Conservation (phyloP, 2,329 filamentous ascomycete species). For the Simplicillium aogashimaense region DNA sequence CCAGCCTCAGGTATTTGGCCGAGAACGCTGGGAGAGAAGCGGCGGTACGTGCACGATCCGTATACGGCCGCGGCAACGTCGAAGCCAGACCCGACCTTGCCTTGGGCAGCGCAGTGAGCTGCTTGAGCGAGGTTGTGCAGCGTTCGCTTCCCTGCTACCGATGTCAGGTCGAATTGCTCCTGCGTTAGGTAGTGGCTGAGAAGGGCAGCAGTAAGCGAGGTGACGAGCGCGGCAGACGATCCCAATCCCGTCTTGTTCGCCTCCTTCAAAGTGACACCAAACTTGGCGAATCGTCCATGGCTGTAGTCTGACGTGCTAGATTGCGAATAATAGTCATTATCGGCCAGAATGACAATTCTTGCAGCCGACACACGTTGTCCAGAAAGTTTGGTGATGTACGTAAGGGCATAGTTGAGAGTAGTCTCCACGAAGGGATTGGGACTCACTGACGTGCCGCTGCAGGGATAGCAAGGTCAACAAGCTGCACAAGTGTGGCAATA, state of each 20-base stretch:
- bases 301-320: slow-evolving; percentile 19
- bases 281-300: slow-evolving; percentile 59
- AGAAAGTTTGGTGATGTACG: slow-evolving; percentile 54
- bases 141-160: slow-evolving; percentile 42
- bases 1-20: slow-evolving; percentile 57
- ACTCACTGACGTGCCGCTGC: slow-evolving; percentile 34
- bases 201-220: slow-evolving; percentile 69
- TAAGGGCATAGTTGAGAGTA: slow-evolving; percentile 76
- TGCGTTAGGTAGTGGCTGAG: slow-evolving; percentile 63
- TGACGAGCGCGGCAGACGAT: slow-evolving; percentile 89
- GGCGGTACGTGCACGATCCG: slow-evolving; percentile 79
- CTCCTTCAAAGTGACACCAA: slow-evolving; percentile 61
- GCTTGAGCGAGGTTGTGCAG: slow-evolving; percentile 93
- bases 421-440: slow-evolving; percentile 87
- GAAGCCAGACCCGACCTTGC: slow-evolving; percentile 92
- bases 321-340: slow-evolving; percentile 92
- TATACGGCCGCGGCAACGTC: slow-evolving; percentile 91
- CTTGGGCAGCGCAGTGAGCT: slow-evolving; percentile 89
- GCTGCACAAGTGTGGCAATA: not conserved
- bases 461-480: slow-evolving; percentile 4
- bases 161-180: slow-evolving; percentile 44
- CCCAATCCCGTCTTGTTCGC: slow-evolving; percentile 95
- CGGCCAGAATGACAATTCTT: slow-evolving; percentile 78
- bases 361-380: slow-evolving; percentile 51
- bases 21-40: slow-evolving; percentile 79